Conservation (phyloP, 2,329 filamentous ascomycete species). For the Coniochaeta sp. region DNA sequence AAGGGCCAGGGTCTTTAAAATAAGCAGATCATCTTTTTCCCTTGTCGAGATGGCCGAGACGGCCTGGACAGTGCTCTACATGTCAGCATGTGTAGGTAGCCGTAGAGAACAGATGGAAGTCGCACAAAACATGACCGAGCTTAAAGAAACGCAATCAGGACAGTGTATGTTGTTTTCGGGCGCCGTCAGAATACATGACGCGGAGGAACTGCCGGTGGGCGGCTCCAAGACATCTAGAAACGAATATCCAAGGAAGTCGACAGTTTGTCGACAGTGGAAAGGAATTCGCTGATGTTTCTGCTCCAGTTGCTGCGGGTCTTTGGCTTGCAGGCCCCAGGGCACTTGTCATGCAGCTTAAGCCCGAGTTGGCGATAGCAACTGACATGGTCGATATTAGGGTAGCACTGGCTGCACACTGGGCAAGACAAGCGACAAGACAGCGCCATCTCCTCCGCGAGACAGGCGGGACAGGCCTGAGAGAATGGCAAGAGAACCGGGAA, state of each 20-base stretch:
- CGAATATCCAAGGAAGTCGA: background rate
- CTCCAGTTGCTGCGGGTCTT: background rate
- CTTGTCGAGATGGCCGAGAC: background rate
- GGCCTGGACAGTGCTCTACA: no score
- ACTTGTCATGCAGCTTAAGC: background rate
- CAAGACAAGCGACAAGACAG: background rate
- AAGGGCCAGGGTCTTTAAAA: background rate
- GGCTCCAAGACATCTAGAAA: background rate
- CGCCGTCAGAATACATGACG: background rate
- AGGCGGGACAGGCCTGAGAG: background rate
- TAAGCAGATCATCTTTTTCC: conserved; percentile 1
- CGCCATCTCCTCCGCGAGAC: background rate
- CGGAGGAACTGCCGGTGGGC: background rate
- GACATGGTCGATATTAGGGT: background rate
- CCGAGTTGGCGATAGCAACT: conserved; percentile 1
- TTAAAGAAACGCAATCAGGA: background rate
- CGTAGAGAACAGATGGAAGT: no score
- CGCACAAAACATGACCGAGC: background rate
- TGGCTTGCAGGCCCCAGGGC: background rate
- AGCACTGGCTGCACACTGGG: no score
- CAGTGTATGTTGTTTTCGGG: background rate
- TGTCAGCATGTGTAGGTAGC: no score
- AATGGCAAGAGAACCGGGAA: background rate
- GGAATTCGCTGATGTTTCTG: background rate
- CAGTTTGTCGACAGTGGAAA: background rate